These are phyloP conservation scores for maize (Zea mays) DNA, from an alignment of 176 grass and related monocot genomes.

Conservation along the genomic window Zm-B73-REFERENCE-NAM-5.0 NC_050098.1:8827001-8827500, in stretches of 20 bases:
- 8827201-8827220: constrained; percentile 45
- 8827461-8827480: background rate
- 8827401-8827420: background rate
- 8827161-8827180: constrained; percentile 81
- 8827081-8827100: background rate
- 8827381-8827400: background rate
- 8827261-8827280: too few species aligned
- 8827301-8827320: background rate
- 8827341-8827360: background rate
- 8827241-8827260: background rate
- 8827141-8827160: constrained; percentile 58
- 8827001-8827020: background rate
- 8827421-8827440: background rate
- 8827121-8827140: constrained; percentile 16
- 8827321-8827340: background rate
- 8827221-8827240: background rate
- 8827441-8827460: background rate
- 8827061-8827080: background rate
- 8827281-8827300: background rate
- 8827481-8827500: too few species aligned
- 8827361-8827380: background rate
- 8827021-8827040: background rate
- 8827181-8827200: constrained; percentile 70
- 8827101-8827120: background rate
- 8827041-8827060: background rate